These are phyloP conservation scores for Isoetes taiwanensis DNA, from an alignment of 75 land plant genomes.

Conservation along the genomic window DNA sequence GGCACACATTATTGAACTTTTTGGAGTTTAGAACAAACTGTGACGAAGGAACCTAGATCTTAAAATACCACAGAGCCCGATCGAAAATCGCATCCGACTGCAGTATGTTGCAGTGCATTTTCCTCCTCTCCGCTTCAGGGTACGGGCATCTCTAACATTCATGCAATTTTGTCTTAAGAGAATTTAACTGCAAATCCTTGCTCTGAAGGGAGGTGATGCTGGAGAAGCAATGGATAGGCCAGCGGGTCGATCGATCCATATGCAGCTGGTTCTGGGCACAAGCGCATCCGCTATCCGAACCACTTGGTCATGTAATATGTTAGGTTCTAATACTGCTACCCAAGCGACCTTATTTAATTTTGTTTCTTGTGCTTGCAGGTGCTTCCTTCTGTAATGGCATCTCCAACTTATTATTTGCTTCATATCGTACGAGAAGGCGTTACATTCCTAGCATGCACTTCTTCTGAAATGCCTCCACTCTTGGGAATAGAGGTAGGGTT, in stretches of 20 bases:
- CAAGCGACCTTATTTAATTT: neutral
- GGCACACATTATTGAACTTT: too few species aligned
- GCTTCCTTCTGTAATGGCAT: slow-evolving; percentile 66
- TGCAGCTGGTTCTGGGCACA: slow-evolving; percentile 97
- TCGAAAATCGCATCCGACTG: too few species aligned
- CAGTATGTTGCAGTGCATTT: slow-evolving; percentile 93
- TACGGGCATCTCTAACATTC: slow-evolving; percentile 10
- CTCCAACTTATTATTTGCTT: slow-evolving; percentile 87
- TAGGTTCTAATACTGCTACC: too few species aligned
- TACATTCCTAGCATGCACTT: slow-evolving; percentile 84
- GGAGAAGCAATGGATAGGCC: slow-evolving; percentile 93
- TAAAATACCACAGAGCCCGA: too few species aligned
- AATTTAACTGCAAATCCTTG: neutral
- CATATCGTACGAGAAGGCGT: slow-evolving; percentile 84
- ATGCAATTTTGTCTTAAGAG: neutral
- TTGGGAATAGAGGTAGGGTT: slow-evolving; percentile 76
- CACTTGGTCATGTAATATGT: too few species aligned
- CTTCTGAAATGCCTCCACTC: slow-evolving; percentile 88
- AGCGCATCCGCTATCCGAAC: slow-evolving; percentile 8
- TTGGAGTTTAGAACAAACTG: too few species aligned
- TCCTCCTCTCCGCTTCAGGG: slow-evolving; percentile 87
- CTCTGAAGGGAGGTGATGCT: slow-evolving; percentile 76
- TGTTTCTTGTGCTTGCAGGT: neutral
- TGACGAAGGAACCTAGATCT: too few species aligned
- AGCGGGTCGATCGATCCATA: slow-evolving; percentile 85